Base-by-base conservation (phyloP, 177 flowering plant genomes). In the Telopea speciosissima region DNA sequence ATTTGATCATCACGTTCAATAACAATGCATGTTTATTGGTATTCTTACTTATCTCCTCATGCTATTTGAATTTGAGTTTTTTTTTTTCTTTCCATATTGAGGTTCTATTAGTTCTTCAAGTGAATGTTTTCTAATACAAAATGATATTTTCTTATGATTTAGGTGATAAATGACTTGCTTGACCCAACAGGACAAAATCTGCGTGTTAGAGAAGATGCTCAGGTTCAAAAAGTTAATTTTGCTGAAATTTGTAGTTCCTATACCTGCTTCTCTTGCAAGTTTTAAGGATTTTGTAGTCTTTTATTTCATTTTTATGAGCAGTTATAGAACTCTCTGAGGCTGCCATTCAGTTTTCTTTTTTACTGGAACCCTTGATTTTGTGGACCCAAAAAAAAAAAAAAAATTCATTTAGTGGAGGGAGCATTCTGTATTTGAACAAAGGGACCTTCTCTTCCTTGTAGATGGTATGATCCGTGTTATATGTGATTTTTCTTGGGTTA, bases 141-240 rank as follows among this genome's bases (percentile, higher is more conserved):
- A 65, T 65, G 67, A 49, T 33, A 14, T 8, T 42, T 22, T 33
- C 54, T 66, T 75, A 63, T 80, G n/a, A 31, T 70, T 59, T 72
- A 89, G 94, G 88, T 89, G 77, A 89, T 89, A 70, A 88, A 89
- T 83, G 94, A 89, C 79, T 83, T 89, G 79, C 90, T 89, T 65
- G 94, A 89, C 79, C 94, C 94, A 72, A 88, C 92, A 3, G 90
- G 90, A 70, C 94, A 89, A 73, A 89, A 89, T 82, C 81, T 89
- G 82, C 94, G 92, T 28, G 90, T 89, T 40, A 82, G 92, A 79
- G 94, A 89, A 83, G 94, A 89, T 85, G 86, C 85, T 59, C 94
- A 89, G 94, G 94, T 88, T 72, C 73, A n/a, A 72, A 9, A 5
- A 10, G 65, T 71, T 42, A 11, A 9, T 44, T 44, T 28, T 62